phyloP scores from a whole-genome alignment of 1,284 basidiomycete genomes.

The Apiotrichum siamense region DNA sequence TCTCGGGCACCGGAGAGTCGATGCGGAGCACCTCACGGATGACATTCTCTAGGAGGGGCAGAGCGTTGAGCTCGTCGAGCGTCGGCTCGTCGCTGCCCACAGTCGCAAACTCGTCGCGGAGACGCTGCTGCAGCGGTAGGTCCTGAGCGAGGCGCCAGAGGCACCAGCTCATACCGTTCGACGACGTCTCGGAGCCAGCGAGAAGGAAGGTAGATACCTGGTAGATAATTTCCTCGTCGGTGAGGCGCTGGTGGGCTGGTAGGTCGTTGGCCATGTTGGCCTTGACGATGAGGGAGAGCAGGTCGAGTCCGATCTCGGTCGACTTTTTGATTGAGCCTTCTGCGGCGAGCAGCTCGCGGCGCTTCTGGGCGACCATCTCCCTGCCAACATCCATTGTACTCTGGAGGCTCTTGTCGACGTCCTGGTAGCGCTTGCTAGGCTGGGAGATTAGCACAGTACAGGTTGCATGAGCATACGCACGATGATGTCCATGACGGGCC shows the following conservation, averaged over 20 bases:
- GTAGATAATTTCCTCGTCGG: slow-evolving; percentile 60
- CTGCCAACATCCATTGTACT: slow-evolving; percentile 13
- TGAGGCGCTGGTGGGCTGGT: slow-evolving; percentile 55
- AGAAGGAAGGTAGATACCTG: slow-evolving; percentile 66
- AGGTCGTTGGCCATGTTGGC: slow-evolving; percentile 58
- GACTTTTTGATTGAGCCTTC: slow-evolving; percentile 39
- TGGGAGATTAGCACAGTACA: slow-evolving; percentile 51
- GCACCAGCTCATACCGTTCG: slow-evolving; percentile 64
- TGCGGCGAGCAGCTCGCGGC: slow-evolving; percentile 29
- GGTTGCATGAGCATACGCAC: slow-evolving; percentile 40
- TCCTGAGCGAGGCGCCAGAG: slow-evolving; percentile 61
- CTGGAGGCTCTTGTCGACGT: slow-evolving; percentile 12
- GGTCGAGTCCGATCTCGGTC: slow-evolving; percentile 49
- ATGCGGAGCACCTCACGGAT: slow-evolving; percentile 63
- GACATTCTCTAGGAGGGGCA: slow-evolving; percentile 58
- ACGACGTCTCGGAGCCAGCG: slow-evolving; percentile 69
- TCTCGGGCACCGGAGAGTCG: slow-evolving; percentile 57
- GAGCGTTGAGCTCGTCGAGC: slow-evolving; percentile 46
- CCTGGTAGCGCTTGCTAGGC: background rate
- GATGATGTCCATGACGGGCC: slow-evolving; percentile 45
- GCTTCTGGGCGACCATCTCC: slow-evolving; percentile 53
- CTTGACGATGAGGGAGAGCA: slow-evolving; percentile 49
- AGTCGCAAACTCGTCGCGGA: slow-evolving; percentile 54
- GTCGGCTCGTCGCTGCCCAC: slow-evolving; percentile 41
- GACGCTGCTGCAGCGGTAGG: slow-evolving; percentile 53